Percentiles rank a stretch among this genome's conserved stretches.
These are phyloP conservation scores for Nothophaeocryptopus gaeumannii DNA, from an alignment of 2,329 filamentous ascomycete genomes.

Conservation along the genomic window DNA sequence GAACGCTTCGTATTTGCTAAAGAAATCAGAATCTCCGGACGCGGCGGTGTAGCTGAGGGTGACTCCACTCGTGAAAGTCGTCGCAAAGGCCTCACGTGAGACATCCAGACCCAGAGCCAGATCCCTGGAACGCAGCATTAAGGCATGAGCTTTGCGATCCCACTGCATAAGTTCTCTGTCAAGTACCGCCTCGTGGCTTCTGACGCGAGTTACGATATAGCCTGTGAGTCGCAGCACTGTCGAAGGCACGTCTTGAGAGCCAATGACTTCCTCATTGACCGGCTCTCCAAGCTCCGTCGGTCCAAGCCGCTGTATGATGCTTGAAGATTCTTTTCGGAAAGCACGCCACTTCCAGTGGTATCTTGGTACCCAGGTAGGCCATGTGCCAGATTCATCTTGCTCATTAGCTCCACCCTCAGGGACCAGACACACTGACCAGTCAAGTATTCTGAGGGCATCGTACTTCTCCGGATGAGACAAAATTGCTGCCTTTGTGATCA, in stretches of 20 bases:
- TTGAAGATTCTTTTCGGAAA: no score
- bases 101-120: background rate
- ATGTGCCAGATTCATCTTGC: background rate
- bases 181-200: background rate
- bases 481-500: slow-evolving; percentile 1
- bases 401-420: background rate
- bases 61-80: background rate
- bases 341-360: slow-evolving; percentile 10
- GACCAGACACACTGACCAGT: background rate
- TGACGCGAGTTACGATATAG: background rate
- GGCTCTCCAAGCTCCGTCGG: no score
- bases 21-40: background rate
- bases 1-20: background rate
- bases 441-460: background rate
- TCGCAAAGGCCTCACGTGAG: background rate
- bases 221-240: background rate
- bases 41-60: background rate
- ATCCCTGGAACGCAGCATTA: background rate
- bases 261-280: no score
- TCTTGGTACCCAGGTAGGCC: slow-evolving; percentile 10
- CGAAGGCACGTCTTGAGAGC: no score
- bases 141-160: background rate
- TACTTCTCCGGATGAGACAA: background rate
- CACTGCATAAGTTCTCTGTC: background rate
- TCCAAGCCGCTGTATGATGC: no score